Conservation (phyloP, 1,139 yeast species). For the Candida dubliniensis region DNA sequence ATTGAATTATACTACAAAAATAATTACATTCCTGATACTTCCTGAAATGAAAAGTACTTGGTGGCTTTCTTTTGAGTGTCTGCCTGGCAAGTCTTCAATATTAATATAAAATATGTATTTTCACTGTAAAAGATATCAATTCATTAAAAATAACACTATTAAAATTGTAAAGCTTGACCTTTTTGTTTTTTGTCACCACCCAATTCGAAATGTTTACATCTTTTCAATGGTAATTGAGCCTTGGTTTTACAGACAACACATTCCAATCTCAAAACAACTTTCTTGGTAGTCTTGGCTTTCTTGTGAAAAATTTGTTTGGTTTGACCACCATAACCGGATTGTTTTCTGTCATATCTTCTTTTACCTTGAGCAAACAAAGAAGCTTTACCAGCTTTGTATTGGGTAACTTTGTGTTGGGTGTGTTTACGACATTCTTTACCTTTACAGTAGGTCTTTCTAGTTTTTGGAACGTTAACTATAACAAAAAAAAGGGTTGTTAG, state of each 20-base stretch:
- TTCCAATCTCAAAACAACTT: slow-evolving; percentile 99
- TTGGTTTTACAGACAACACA: slow-evolving; percentile 98
- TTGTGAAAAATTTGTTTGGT: slow-evolving; percentile 99
- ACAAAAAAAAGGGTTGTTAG: slow-evolving; percentile 25
- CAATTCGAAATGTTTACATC: slow-evolving; percentile 99
- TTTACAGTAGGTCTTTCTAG: slow-evolving; percentile 99
- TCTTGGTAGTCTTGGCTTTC: slow-evolving; percentile 99
- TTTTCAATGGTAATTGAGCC: slow-evolving; percentile 96
- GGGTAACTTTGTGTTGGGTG: slow-evolving; percentile 99
- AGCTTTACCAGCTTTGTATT: slow-evolving; percentile 99
- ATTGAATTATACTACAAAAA: no score
- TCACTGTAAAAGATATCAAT: slow-evolving; percentile 1
- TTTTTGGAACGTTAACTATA: slow-evolving; percentile 99
- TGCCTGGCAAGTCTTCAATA: no score
- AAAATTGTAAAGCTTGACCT: slow-evolving; percentile 98
- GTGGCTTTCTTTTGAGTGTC: no score
- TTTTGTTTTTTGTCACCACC: slow-evolving; percentile 99
- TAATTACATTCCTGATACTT: no score
- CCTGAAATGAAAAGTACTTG: no score
- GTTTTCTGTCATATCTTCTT: slow-evolving; percentile 99
- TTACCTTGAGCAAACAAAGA: slow-evolving; percentile 99
- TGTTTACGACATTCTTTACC: slow-evolving; percentile 99
- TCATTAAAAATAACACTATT: slow-evolving; percentile 29
- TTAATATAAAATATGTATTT: background rate
- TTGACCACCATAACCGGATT: slow-evolving; percentile 99